A percentile compares a stretch with the other conserved stretches of the same genome.
Conservation (phyloP, 331 rosid genomes). For the Acacia concinna region DNA sequence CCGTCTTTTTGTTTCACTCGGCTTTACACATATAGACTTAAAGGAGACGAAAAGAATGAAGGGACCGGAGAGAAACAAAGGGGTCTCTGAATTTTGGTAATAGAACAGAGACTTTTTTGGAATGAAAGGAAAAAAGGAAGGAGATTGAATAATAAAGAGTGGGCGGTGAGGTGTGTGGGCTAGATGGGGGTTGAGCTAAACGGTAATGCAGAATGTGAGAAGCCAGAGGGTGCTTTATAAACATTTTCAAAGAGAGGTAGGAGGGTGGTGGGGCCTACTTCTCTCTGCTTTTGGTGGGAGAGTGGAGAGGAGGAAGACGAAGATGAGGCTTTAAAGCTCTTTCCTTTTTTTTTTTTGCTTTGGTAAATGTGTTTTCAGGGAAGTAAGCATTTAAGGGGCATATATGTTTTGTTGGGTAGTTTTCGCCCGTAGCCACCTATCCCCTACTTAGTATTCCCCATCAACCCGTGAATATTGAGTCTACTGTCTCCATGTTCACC, state of each 20-base stretch:
- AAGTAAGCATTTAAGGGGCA: conserved; percentile 17
- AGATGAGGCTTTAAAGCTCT: too few relatives aligned
- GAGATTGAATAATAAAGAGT: neutral
- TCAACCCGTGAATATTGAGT: neutral
- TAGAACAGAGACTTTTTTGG: conserved; percentile 13
- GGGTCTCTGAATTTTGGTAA: neutral
- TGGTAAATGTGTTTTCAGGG: conserved; percentile 7
- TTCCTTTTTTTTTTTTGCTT: neutral
- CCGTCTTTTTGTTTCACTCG: neutral
- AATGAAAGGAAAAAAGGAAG: neutral
- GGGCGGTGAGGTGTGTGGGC: conserved; percentile 25
- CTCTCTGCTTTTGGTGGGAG: conserved; percentile 7
- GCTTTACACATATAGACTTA: conserved; percentile 19
- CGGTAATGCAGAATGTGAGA: conserved; percentile 22
- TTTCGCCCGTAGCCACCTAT: neutral
- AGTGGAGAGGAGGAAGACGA: neutral
- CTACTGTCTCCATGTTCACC: neutral
- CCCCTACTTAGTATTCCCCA: neutral
- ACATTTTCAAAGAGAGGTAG: conserved; percentile 20
- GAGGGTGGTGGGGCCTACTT: conserved; percentile 37
- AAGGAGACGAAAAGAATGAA: neutral
- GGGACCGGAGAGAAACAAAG: neutral
- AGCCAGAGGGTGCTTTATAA: conserved; percentile 43
- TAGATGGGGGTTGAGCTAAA: neutral
- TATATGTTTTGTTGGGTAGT: neutral